Percentiles rank a stretch among this genome's conserved stretches.
Conservation (phyloP, 1,284 basidiomycete genomes). For the Exsudoporus floridanus region DNA sequence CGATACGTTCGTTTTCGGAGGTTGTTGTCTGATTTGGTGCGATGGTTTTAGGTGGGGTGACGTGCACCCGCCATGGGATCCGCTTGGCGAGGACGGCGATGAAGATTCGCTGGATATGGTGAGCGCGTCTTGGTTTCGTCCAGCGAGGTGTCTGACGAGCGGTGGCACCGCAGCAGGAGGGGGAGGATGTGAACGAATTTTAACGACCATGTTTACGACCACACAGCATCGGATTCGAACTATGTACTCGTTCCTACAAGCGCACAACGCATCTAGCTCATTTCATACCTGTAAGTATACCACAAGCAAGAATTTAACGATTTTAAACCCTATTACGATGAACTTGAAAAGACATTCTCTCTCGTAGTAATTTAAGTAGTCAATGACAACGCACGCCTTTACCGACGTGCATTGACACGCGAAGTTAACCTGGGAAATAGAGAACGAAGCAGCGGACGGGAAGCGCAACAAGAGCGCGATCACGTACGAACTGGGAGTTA, state of each 20-base stretch:
- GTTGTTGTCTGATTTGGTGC: neutral
- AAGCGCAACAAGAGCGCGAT: slow-evolving; percentile 13
- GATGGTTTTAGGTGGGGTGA: slow-evolving; percentile 23
- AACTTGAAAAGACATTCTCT: too few relatives aligned
- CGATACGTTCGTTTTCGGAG: too few relatives aligned
- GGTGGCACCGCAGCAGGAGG: neutral
- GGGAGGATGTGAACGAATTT: neutral
- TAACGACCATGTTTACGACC: neutral
- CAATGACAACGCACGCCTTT: slow-evolving; percentile 5
- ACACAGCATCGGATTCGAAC: neutral
- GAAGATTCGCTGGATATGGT: slow-evolving; percentile 20
- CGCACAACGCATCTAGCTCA: neutral
- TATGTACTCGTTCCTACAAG: neutral
- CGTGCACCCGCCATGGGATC: slow-evolving; percentile 18
- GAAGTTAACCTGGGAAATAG: neutral
- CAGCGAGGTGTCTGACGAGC: neutral
- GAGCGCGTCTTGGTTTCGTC: neutral
- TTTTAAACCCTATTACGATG: neutral
- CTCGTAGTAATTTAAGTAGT: slow-evolving; percentile 7
- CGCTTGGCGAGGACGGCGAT: slow-evolving; percentile 29
- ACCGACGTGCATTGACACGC: slow-evolving; percentile 3
- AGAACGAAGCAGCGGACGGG: slow-evolving; percentile 7
- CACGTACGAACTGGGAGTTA: slow-evolving; percentile 13
- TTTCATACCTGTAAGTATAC: neutral
- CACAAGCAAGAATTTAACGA: neutral